phyloP scores from a whole-genome alignment of 1,284 basidiomycete genomes.

The Naganishia sp. region DNA sequence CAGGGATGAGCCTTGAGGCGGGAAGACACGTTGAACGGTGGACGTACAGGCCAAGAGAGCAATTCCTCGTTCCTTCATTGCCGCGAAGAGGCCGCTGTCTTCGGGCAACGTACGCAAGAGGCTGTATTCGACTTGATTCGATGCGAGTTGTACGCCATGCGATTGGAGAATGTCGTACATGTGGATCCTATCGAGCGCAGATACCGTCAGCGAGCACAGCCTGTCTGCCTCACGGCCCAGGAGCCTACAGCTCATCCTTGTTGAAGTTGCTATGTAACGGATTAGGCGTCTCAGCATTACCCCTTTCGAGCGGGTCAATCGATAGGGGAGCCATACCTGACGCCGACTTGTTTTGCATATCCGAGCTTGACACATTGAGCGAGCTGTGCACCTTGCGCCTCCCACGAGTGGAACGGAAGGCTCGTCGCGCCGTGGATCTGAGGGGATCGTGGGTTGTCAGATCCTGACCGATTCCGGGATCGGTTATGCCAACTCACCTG shows the following conservation, averaged over 20 bases:
- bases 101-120: constrained; percentile 45
- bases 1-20: no score
- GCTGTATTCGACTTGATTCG: constrained; percentile 51
- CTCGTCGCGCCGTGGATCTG: constrained; percentile 44
- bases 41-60: constrained; percentile 47
- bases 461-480: background rate
- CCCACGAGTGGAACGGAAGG: constrained; percentile 39
- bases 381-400: constrained; percentile 40
- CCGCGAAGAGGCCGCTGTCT: constrained; percentile 44
- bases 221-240: background rate
- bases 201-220: no score
- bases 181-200: constrained; percentile 37
- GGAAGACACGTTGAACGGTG: no score
- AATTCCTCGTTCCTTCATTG: constrained; percentile 48
- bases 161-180: constrained; percentile 43
- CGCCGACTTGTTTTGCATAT: constrained; percentile 45
- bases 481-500: constrained; percentile 33
- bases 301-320: background rate
- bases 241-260: constrained; percentile 45
- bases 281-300: background rate
- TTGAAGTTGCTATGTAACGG: constrained; percentile 41
- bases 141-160: constrained; percentile 45
- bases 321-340: constrained; percentile 28
- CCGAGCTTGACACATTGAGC: constrained; percentile 46
- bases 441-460: no score